Percentiles rank a stretch among this genome's conserved stretches.
Evolutionary conservation across 2,329 filamentous ascomycete species (phyloP).

Genomic region (Phialophora expanda): DNA sequence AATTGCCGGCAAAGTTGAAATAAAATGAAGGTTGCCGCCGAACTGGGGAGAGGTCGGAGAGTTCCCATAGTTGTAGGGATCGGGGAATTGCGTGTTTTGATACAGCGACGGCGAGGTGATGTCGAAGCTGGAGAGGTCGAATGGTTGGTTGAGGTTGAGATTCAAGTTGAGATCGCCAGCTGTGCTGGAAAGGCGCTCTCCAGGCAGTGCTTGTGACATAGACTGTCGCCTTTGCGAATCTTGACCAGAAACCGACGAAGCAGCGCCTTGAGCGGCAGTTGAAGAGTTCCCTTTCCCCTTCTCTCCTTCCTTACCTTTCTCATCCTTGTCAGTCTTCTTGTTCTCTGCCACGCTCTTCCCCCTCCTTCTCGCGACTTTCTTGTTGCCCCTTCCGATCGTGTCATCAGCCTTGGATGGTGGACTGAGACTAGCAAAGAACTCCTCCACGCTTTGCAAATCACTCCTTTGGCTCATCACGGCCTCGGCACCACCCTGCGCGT

Average conservation of each 20-base stretch:
- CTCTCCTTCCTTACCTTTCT: constrained; percentile 19
- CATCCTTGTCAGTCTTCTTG: constrained; percentile 38
- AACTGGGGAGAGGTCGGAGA: constrained; percentile 45
- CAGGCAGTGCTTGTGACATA: background rate
- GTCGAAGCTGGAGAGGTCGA: constrained; percentile 37
- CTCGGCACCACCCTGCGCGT: constrained; percentile 72
- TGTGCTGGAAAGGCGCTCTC: constrained; percentile 20
- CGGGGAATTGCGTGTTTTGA: constrained; percentile 31
- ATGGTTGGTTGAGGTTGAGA: constrained; percentile 35
- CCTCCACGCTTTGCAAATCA: constrained; percentile 90
- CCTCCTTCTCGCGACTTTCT: constrained; percentile 50
- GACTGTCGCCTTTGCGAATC: constrained; percentile 14
- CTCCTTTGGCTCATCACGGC: constrained; percentile 86
- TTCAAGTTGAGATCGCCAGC: constrained; percentile 13
- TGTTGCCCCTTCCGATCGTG: constrained; percentile 47
- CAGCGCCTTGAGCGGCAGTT: constrained; percentile 2
- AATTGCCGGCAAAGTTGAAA: constrained; percentile 64
- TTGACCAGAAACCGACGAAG: constrained; percentile 1
- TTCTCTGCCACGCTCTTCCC: constrained; percentile 46
- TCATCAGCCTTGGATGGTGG: constrained; percentile 59
- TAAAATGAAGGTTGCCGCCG: constrained; percentile 45
- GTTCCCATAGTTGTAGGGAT: constrained; percentile 40
- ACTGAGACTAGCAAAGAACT: constrained; percentile 84
- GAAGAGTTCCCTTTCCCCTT: constrained; percentile 18
- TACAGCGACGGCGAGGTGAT: constrained; percentile 36